Conservation (phyloP, 345 rosid genomes). For the Rhodamnia argentea region DNA sequence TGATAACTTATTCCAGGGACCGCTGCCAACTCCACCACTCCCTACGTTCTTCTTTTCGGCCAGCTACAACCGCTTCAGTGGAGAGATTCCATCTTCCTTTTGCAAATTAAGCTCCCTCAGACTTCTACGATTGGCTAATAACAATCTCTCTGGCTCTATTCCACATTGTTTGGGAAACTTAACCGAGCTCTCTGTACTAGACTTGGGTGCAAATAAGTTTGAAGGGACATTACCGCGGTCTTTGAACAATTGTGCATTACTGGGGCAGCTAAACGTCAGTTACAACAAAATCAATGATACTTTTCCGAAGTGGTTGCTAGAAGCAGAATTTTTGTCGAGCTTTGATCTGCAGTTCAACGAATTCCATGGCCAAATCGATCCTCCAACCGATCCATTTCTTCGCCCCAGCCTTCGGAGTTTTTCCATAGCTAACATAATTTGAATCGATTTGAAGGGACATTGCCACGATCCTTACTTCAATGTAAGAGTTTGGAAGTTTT, state of each 20-base stretch:
- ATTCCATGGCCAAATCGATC: not conserved
- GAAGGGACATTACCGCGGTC: conserved; percentile 1
- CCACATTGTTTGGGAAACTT: conserved; percentile 7
- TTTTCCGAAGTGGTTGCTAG: conserved; percentile 14
- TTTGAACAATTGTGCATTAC: conserved; percentile 2
- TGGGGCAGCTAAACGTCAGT: conserved; percentile 1
- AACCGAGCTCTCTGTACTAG: not conserved
- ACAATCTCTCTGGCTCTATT: conserved; percentile 13
- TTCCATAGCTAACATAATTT: not conserved
- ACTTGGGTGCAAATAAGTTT: conserved; percentile 6
- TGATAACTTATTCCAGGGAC: too few relatives aligned
- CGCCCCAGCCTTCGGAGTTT: not conserved
- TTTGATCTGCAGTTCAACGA: not conserved
- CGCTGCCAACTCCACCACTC: too few relatives aligned
- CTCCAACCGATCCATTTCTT: too few relatives aligned
- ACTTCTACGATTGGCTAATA: not conserved
- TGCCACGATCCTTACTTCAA: not conserved
- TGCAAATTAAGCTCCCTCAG: too few relatives aligned
- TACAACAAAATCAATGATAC: conserved; percentile 8
- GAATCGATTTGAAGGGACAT: not conserved
- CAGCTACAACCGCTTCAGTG: too few relatives aligned
- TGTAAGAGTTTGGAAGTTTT: not conserved
- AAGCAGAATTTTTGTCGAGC: not conserved
- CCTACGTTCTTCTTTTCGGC: too few relatives aligned
- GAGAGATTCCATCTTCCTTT: too few relatives aligned